These are phyloP conservation scores for Aphanomyces euteiches DNA, from an alignment of 352 stramenopile species.

Conservation along the genomic window DNA sequence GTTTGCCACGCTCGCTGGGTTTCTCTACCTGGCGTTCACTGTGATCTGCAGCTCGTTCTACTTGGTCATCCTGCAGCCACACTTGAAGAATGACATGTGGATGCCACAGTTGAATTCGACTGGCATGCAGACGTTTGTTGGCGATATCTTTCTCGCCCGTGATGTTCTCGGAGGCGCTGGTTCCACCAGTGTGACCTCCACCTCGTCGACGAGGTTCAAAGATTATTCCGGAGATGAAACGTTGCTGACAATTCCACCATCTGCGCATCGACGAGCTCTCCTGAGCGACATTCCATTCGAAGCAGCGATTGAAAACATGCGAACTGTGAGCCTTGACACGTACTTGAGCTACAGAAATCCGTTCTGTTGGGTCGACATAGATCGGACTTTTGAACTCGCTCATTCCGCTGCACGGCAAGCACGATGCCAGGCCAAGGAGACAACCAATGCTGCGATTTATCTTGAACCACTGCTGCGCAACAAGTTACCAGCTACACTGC, in stretches of 20 bases:
- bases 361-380: slow-evolving; percentile 16
- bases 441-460: slow-evolving; percentile 1
- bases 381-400: slow-evolving; percentile 2
- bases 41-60: slow-evolving; percentile 4
- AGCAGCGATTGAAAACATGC: neutral
- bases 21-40: slow-evolving; percentile 15
- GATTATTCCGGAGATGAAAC: neutral
- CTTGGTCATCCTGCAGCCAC: slow-evolving; percentile 4
- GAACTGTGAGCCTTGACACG: neutral
- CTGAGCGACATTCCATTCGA: neutral
- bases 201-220: neutral
- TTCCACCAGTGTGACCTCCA: neutral
- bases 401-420: slow-evolving; percentile 5
- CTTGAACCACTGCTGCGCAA: slow-evolving; percentile 22
- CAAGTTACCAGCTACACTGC: neutral
- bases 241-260: neutral
- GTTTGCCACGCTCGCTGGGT: neutral
- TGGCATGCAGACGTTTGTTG: slow-evolving; percentile 9
- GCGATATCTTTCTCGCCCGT: neutral
- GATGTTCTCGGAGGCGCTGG: neutral
- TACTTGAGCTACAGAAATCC: neutral
- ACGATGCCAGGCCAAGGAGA: neutral
- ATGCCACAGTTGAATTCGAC: slow-evolving; percentile 7
- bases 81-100: slow-evolving; percentile 20
- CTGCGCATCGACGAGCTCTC: neutral